Evolutionary conservation across 768 basidiomycete species (phyloP).

Genomic region (Leccinum variicolor): DNA sequence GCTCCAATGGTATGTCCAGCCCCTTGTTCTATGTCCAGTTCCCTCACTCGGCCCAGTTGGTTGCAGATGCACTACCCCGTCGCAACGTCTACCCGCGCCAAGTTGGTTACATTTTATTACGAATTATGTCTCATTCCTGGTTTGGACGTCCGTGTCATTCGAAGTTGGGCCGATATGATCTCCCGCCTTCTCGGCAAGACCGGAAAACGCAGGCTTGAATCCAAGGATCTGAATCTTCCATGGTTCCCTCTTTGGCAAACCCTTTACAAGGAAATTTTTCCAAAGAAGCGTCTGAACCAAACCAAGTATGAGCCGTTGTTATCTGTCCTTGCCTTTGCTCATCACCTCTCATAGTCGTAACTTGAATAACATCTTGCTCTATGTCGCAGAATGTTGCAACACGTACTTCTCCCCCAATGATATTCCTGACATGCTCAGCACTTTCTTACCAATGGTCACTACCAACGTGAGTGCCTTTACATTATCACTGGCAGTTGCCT

Average conservation of each 20-base stretch:
- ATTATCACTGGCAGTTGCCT: background rate
- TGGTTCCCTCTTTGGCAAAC: constrained; percentile 78
- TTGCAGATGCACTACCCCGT: constrained; percentile 79
- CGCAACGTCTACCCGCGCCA: constrained; percentile 61
- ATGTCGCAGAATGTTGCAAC: constrained; percentile 68
- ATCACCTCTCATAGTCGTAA: constrained; percentile 44
- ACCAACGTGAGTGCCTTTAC: constrained; percentile 51
- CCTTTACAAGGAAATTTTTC: constrained; percentile 72
- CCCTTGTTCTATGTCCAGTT: background rate
- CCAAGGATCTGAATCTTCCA: constrained; percentile 60
- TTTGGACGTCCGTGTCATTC: constrained; percentile 64
- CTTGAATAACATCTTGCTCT: constrained; percentile 67
- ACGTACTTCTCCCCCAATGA: constrained; percentile 65
- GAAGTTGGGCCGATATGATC: constrained; percentile 78
- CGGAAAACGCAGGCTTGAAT: constrained; percentile 66
- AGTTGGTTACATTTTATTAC: constrained; percentile 71
- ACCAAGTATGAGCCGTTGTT: constrained; percentile 43
- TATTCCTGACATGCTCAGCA: constrained; percentile 66
- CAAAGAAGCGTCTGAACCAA: constrained; percentile 60
- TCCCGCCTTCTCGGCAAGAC: constrained; percentile 66
- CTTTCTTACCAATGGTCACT: constrained; percentile 69
- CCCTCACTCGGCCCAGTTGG: constrained; percentile 52
- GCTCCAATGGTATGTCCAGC: constrained; percentile 61
- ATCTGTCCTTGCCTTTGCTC: background rate
- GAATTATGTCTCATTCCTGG: constrained; percentile 77